phyloP scores from a whole-genome alignment of 257 asterid genomes.

The Lithospermum erythrorhizon region DNA sequence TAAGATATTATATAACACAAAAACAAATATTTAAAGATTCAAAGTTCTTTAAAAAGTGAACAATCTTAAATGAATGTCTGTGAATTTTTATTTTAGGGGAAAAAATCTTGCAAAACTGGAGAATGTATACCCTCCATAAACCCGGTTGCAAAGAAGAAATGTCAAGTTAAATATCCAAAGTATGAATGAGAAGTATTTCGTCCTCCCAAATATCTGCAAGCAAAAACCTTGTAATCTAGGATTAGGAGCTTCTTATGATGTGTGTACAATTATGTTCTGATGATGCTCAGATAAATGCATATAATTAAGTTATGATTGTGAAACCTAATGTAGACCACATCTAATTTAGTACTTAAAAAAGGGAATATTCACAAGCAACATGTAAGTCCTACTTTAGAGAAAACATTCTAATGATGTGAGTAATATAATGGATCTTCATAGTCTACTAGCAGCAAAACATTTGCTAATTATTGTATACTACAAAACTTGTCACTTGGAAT shows the following conservation, averaged over 20 bases:
- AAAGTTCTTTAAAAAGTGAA: no score
- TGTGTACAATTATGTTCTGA: neutral
- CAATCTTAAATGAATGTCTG: no score
- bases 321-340: neutral
- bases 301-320: no score
- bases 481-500: no score
- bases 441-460: no score
- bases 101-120: conserved; percentile 50
- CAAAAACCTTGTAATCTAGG: conserved; percentile 35
- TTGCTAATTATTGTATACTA: no score
- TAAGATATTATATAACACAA: no score
- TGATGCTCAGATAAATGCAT: neutral
- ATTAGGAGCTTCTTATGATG: conserved; percentile 23
- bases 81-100: neutral
- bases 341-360: neutral
- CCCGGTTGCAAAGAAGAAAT: conserved; percentile 63
- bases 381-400: neutral
- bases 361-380: neutral
- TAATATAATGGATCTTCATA: no score
- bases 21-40: no score
- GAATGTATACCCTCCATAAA: conserved; percentile 73
- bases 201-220: conserved; percentile 74
- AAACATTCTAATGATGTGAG: neutral
- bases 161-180: conserved; percentile 70
- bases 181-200: conserved; percentile 43